Evolutionary conservation across 2,329 filamentous ascomycete genomes (phyloP), one percentile per base, ranked within the genome.

Genomic region (Botrytis galanthina): DNA sequence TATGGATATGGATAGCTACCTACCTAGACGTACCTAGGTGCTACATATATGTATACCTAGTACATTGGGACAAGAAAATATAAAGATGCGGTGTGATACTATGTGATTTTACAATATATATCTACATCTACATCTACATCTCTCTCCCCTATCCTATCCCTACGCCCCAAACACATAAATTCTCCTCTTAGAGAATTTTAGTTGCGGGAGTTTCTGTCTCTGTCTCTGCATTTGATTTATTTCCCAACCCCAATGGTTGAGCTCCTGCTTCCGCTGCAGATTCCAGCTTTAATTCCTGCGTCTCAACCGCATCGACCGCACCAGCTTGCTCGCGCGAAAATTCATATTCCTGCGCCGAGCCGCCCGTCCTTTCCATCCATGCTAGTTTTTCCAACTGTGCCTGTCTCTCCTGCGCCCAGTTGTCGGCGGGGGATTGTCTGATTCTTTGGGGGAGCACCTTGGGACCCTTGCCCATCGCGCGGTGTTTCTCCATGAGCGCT

Each of bases 71-170:
- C 6, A 8, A 54, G n/a, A 54, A 42, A 2, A 42, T 42, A 22
- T 26, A n/a, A n/a, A n/a, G 4, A 5, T 18, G 14, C 18, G 20
- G 32, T n/a, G 32, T 39, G 46, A 54, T 39, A 35, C 32, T 26
- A 29, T 54, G 46, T 67, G 64, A 67, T 68, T 54, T 68, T 68
- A 68, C 64, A 68, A 68, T 57, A 32, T 42, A 70, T 62, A 32
- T 69, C 35, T 69, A 59, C 35, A 35, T 44, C 26, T 69, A 59
- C 35, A 35, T 44, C 29, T 44, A 37, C 35, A 39, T 42, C 10
- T 64, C 37, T 26, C 46, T n/a, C 26, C 39, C 20, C 4, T 51
- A n/a, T 39, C n/a, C 60, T 26, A 35, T 12, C 16, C 26, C 37
- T 46, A 14, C 32, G 7, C 8, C 26, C 5, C 61, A 39, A 44